phyloP scores from a whole-genome alignment of 1,284 basidiomycete genomes.

The Irpex lacteus region DNA sequence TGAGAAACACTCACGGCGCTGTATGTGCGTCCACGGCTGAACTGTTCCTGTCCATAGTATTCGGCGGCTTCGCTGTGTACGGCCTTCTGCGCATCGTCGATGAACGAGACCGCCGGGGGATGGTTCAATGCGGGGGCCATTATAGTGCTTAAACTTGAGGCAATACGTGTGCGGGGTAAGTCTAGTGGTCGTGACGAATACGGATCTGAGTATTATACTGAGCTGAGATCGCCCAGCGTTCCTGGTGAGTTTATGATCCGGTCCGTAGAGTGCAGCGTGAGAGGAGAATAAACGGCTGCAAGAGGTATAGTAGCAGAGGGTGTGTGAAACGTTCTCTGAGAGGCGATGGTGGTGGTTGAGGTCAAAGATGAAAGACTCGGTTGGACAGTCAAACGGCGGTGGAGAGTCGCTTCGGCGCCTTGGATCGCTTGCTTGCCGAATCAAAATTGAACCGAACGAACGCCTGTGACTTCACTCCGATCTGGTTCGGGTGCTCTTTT shows the following conservation, averaged over 20 bases:
- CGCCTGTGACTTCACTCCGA: not conserved
- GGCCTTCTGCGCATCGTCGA: slow-evolving; percentile 56
- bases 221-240: not conserved
- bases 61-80: slow-evolving; percentile 71
- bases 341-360: not conserved
- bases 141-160: not conserved
- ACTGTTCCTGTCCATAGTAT: slow-evolving; percentile 78
- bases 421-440: not conserved
- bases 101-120: slow-evolving; percentile 61
- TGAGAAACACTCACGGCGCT: slow-evolving; percentile 57
- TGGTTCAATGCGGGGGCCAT: slow-evolving; percentile 43
- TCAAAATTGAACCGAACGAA: not conserved
- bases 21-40: slow-evolving; percentile 80
- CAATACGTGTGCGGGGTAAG: not conserved
- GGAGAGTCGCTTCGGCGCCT: not conserved
- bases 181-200: not conserved
- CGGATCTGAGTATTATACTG: not conserved
- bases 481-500: not conserved
- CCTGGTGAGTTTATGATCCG: not conserved
- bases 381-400: not conserved
- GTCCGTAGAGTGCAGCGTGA: not conserved
- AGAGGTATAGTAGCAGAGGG: not conserved
- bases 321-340: not conserved
- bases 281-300: not conserved
- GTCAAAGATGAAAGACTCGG: not conserved